Base-by-base conservation (phyloP, 2,329 filamentous ascomycete genomes). In the Cordyceps cicadae region DNA sequence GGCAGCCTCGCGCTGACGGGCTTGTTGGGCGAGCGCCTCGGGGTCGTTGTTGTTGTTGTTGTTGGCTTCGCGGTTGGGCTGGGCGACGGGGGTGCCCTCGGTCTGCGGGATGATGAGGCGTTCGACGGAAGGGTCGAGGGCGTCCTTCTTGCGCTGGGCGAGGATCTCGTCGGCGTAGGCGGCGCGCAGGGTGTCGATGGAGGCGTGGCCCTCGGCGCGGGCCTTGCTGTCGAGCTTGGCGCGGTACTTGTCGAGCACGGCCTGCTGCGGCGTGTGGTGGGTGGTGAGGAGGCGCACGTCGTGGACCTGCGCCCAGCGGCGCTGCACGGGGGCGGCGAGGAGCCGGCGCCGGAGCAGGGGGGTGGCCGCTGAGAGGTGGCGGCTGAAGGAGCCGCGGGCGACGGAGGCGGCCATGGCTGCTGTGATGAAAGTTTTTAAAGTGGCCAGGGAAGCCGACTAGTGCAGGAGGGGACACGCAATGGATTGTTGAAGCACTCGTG, bases 201-300 rank as follows among this genome's bases (percentile, higher is more conserved):
- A 84, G 65, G 80, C 79, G 61, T 82, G 76, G n/a, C 89, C 87
- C 71, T 89, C 81, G 75, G 87, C 76, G 70, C 85, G 85, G 12
- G 91, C 93, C 75, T 96, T 97, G 65, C 82, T 78, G 66, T 89
- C 83, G 64, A 99, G 87, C 78, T 96, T 96, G 61, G 87, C 83
- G 67, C 84, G 85, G 78, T 99, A 99, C 74, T 90, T 95, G 65
- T 96, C 91, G 65, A 90, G 72, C 45, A 97, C 79, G 67, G 82
- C 81, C 62, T 84, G 81, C 62, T 84, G 81, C 52, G 87, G 81
- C 61, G 84, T 78, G 32, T 84, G 84, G 63, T 92, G 89, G 17
- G 91, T 94, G 63, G 88, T 88, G 51, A 96, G 83, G 79, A 93
- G 96, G 65, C 92, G 90, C 53, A 96, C 87, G 74, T 97, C 90